Base-by-base conservation (phyloP, 805 yeast species). In the Candida quercuum region DNA sequence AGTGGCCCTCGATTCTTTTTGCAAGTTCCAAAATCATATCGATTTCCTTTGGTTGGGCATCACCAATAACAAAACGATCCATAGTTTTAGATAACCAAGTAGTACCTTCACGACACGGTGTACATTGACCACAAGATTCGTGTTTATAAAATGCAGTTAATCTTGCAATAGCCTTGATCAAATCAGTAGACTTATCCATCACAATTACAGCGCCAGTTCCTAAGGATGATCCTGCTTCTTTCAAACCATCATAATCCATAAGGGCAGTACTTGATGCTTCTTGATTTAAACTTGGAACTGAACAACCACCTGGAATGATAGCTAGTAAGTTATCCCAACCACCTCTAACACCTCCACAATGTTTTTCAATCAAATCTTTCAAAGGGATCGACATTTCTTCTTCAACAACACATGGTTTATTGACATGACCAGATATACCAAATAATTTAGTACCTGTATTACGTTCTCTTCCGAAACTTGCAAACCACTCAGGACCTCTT, bases 191-290 rank as follows among this genome's bases (percentile, higher is more conserved):
- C 68, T 85, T 82, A 71, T 86, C 83, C 86, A 86, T 79, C 43
- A 86, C 95, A 60, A 86, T 86, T 40, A 86, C 95, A 13, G 95
- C 95, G 28, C 95, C 95, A 35, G 95, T 86, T 47, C 95, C 95
- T 48, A 86, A 73, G 57, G 95, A 93, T 11, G 93, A 81, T 34
- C 91, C 94, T 23, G 71, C 89, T 52, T 82, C 94, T 63, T 77
- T 78, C 54, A 86, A 74, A 21, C 89, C 91, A 59, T 86, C 95
- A 56, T 74, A 86, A 66, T 86, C 95, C 95, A 86, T 86, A 48
- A 84, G 63, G 20, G 81, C 83, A 39, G 73, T 72, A 45, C 73
- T 80, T 63, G 93, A 79, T 24, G 68, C 66, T 31, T 71, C 72
- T 60, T 76, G 78, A 43, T 87, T 79, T 71, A 86, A 67, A 41